Evolutionary conservation across 768 basidiomycete genomes (phyloP).

Genomic region (Filobasidium floriforme): DNA sequence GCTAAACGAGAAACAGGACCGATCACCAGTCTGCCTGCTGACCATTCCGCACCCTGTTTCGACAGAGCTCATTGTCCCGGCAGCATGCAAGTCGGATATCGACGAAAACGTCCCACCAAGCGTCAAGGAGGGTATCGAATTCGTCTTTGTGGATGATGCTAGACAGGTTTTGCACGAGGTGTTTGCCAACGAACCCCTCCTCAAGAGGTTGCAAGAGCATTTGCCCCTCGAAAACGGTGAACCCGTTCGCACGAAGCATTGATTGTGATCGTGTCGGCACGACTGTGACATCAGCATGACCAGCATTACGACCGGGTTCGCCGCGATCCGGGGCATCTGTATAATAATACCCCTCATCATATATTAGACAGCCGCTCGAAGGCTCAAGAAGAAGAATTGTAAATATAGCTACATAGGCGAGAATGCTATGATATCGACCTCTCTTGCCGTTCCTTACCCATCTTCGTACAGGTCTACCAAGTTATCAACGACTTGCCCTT

Average conservation of each 20-base stretch:
- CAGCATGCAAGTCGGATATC: constrained; percentile 82
- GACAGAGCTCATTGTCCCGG: constrained; percentile 45
- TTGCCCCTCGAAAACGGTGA: constrained; percentile 43
- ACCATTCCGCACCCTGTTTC: neutral
- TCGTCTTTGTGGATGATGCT: constrained; percentile 92
- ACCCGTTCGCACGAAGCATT: constrained; percentile 18
- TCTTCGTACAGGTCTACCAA: constrained; percentile 14
- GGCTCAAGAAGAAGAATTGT: neutral
- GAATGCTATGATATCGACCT: too few species aligned
- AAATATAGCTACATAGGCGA: neutral
- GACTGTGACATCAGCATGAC: too few species aligned
- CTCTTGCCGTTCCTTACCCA: neutral
- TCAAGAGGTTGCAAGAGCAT: constrained; percentile 64
- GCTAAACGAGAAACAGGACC: constrained; percentile 5
- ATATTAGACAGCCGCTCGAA: too few species aligned
- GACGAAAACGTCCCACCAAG: constrained; percentile 95
- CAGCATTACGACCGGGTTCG: too few species aligned
- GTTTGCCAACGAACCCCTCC: constrained; percentile 59
- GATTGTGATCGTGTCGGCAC: neutral
- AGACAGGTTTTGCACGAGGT: constrained; percentile 81
- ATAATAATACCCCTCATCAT: too few species aligned
- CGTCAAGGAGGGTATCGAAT: constrained; percentile 87
- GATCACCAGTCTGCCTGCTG: constrained; percentile 6
- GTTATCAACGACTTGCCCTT: constrained; percentile 22
- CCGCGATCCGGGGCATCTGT: too few species aligned